Conservation (phyloP, 1,139 yeast genomes). For the Debaryomyces fabryi region DNA sequence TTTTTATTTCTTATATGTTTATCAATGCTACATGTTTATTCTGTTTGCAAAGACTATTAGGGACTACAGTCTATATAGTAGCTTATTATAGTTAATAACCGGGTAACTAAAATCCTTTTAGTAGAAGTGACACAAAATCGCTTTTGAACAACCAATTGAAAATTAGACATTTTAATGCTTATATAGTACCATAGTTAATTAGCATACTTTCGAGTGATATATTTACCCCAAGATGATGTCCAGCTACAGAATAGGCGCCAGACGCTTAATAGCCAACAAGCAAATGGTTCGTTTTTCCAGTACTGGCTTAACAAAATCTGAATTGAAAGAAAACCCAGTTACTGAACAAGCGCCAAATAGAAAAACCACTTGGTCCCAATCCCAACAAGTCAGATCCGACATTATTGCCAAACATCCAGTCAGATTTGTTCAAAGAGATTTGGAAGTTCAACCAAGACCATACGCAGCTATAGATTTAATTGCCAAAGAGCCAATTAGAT, state of each 20-base stretch:
- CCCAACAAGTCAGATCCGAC: conserved; percentile 65
- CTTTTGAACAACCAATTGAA: conserved; percentile 10
- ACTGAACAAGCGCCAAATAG: conserved; percentile 78
- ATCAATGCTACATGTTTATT: conserved; percentile 6
- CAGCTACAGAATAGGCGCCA: conserved; percentile 10
- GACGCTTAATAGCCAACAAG: conserved; percentile 13
- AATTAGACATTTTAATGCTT: conserved; percentile 8
- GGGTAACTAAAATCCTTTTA: conserved; percentile 2
- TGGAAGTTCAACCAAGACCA: conserved; percentile 73
- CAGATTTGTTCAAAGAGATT: conserved; percentile 73
- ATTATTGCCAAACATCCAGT: conserved; percentile 58
- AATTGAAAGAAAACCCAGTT: conserved; percentile 36
- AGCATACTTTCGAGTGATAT: background rate
- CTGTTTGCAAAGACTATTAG: background rate
- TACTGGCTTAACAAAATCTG: conserved; percentile 43
- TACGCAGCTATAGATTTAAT: conserved; percentile 85
- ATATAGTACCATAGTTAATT: background rate
- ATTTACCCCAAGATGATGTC: conserved; percentile 6
- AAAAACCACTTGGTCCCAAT: conserved; percentile 66
- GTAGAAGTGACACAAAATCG: conserved; percentile 5
- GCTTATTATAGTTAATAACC: conserved; percentile 10
- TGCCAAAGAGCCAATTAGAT: conserved; percentile 71
- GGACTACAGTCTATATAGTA: background rate
- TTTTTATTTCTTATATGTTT: conserved; percentile 8
- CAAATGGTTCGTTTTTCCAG: conserved; percentile 17